phyloP scores from a whole-genome alignment of 1,284 basidiomycete genomes.

The Mycosarcoma mackinlayi region DNA sequence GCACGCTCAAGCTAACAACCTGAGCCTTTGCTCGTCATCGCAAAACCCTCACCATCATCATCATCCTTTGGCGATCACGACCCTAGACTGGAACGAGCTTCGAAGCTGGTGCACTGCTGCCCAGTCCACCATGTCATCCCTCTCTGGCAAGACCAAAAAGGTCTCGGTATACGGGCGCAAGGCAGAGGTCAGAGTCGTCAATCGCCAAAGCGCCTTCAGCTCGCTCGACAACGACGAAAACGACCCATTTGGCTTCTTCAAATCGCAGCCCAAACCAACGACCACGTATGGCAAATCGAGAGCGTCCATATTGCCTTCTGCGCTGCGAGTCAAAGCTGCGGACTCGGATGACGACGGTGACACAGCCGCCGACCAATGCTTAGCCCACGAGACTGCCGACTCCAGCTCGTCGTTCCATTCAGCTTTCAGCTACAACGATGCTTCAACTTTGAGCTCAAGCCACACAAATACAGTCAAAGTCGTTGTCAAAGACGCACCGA shows the following conservation, averaged over 20 bases:
- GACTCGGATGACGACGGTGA: constrained; percentile 1
- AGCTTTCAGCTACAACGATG: constrained; percentile 5
- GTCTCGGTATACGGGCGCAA: constrained; percentile 50
- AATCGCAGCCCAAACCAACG: constrained; percentile 22
- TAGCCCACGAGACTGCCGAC: constrained; percentile 26
- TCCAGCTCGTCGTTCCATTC: constrained; percentile 35
- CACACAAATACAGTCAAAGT: background rate
- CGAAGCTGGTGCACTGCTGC: background rate
- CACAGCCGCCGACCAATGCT: constrained; percentile 11
- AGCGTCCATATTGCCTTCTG: constrained; percentile 14
- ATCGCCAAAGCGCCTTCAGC: constrained; percentile 29
- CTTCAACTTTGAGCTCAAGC: background rate
- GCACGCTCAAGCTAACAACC: background rate
- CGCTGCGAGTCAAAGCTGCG: background rate
- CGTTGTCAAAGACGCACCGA: background rate
- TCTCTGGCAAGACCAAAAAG: constrained; percentile 40
- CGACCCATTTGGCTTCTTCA: constrained; percentile 46
- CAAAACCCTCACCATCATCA: background rate
- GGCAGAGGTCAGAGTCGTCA: constrained; percentile 28
- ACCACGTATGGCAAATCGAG: constrained; percentile 24
- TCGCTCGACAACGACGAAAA: constrained; percentile 33
- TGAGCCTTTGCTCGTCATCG: background rate
- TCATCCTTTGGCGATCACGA: background rate
- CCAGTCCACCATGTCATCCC: constrained; percentile 22
- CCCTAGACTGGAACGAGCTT: background rate